Evolutionary conservation across 441 rosid species (phyloP), one percentile per base, ranked within the genome.

Genomic region (Sinapis alba): DNA sequence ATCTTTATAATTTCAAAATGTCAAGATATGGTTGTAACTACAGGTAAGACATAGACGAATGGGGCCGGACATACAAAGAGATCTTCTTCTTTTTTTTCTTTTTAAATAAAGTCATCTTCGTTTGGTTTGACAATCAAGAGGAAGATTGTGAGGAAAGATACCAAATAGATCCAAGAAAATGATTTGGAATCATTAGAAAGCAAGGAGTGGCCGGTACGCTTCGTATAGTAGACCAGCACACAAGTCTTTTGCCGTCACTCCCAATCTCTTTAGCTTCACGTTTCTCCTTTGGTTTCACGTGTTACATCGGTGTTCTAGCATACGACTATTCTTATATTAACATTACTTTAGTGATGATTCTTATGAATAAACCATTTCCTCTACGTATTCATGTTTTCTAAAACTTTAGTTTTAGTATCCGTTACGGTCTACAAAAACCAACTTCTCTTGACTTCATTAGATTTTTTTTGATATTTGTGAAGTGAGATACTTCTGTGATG

Each of bases 191-290:
- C 69, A 72, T 72, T 77, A 66, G 51, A 59, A n/a, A 66, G 64
- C 47, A 77, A 77, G 36, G 38, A 20, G 80, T 77, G 77, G 73
- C 68, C 57, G 43, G 27, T 66, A 78, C 80, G 80, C 80, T 65
- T 65, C 3, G 68, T 50, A 43, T 64, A 2, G 66, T 45, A 16
- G 20, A 70, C 63, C 56, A 62, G 50, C 54, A 19, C 27, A 41
- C 63, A 36, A 69, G 51, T 62, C 75, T 69, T 59, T 59, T 59
- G 38, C 58, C 64, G 41, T 61, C 75, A 27, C 62, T 38, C 20
- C 24, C 16, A 26, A 50, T 65, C 75, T 71, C 68, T 58, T 65
- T 18, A 47, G 69, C 58, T 77, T 71, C 51, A 71, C 80, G 80
- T 77, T 71, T 77, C 73, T 77, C 26, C 59, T 43, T 51, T 69